phyloP scores from a whole-genome alignment of 106 monocot species.

The Xerophyta viscosa region DNA sequence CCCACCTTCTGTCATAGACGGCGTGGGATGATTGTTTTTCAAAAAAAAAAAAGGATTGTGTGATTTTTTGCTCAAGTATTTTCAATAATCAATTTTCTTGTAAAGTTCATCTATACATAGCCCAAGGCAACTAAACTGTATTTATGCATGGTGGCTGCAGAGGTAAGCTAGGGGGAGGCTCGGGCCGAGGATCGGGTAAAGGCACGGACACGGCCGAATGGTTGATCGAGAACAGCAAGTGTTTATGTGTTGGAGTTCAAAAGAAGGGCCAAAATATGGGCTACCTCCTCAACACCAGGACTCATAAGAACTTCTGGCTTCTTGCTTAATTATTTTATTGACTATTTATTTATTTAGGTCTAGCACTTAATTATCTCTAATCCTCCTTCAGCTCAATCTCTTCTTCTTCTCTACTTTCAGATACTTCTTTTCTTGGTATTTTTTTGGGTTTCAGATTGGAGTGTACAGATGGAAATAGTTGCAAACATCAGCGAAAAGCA shows the following conservation, averaged over 20 bases:
- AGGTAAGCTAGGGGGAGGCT: constrained; percentile 38
- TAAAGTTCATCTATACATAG: too few species aligned
- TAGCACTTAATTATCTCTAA: not conserved
- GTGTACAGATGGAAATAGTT: too few species aligned
- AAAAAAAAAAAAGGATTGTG: too few species aligned
- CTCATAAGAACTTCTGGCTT: constrained; percentile 96
- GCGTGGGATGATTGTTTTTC: too few species aligned
- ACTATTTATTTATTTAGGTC: not conserved
- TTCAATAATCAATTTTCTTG: too few species aligned
- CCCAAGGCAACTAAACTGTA: not conserved
- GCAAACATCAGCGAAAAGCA: too few species aligned
- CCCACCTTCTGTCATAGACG: too few species aligned
- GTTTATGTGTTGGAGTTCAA: constrained; percentile 82
- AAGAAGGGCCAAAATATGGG: constrained; percentile 87
- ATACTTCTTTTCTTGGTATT: too few species aligned
- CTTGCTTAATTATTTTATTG: constrained; percentile 36
- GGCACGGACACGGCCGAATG: constrained; percentile 54
- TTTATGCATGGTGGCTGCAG: constrained; percentile 14
- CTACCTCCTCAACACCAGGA: constrained; percentile 88
- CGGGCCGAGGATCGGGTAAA: constrained; percentile 30
- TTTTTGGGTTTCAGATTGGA: too few species aligned
- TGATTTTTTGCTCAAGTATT: too few species aligned
- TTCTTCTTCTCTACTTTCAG: too few species aligned
- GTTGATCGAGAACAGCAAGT: constrained; percentile 88
- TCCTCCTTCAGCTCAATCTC: not conserved